Evolutionary conservation across 306 rosid species (phyloP).

Genomic region (Crotalaria pallida): DNA sequence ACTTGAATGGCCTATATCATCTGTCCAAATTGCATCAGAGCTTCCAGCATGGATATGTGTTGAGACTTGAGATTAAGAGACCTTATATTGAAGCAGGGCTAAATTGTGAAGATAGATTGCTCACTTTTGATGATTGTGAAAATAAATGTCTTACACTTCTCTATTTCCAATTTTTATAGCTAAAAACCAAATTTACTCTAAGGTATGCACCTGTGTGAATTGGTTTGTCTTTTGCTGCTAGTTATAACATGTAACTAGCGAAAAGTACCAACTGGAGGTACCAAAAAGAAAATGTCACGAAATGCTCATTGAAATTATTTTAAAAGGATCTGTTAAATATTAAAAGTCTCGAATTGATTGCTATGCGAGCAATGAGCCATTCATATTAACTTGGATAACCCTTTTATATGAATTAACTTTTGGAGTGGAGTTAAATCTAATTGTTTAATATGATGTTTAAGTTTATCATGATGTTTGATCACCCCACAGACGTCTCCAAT

Average conservation of each 20-base stretch:
- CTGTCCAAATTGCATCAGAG: constrained; percentile 11
- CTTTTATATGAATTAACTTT: too few relatives aligned
- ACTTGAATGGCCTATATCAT: neutral
- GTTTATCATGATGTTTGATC: too few relatives aligned
- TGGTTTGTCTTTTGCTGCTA: neutral
- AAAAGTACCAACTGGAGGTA: neutral
- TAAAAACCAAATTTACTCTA: neutral
- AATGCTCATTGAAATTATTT: neutral
- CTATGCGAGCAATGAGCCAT: too few relatives aligned
- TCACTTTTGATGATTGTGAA: neutral
- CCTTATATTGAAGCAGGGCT: neutral
- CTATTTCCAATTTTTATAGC: neutral
- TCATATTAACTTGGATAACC: too few relatives aligned
- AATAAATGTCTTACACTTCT: neutral
- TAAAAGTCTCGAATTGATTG: too few relatives aligned
- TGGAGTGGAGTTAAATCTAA: too few relatives aligned
- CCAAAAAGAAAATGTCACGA: neutral
- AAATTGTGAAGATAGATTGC: neutral
- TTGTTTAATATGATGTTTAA: too few relatives aligned
- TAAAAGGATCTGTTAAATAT: too few relatives aligned
- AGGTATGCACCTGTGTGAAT: neutral
- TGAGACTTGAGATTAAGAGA: too few relatives aligned
- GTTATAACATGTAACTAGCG: neutral
- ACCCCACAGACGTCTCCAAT: too few relatives aligned
- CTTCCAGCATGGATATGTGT: neutral